phyloP scores from a whole-genome alignment of 352 stramenopile species.

The Phytophthora cactorum region DNA sequence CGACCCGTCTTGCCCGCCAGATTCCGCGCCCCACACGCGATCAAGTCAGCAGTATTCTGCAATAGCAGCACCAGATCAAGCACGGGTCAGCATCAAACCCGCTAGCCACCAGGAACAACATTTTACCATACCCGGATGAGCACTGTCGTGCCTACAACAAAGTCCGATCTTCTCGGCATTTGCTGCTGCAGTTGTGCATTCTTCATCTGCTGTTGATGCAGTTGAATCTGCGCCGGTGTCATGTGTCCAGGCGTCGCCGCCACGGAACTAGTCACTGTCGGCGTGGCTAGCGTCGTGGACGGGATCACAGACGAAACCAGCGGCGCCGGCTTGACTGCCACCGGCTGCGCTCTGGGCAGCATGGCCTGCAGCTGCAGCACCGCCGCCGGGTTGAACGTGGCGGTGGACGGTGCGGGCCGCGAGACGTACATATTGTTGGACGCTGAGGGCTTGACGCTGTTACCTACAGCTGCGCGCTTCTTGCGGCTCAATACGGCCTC shows the following conservation, averaged over 20 bases:
- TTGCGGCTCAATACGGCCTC: slow-evolving; percentile 78
- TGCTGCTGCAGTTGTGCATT: slow-evolving; percentile 35
- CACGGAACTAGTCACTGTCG: slow-evolving; percentile 24
- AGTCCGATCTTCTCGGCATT: slow-evolving; percentile 57
- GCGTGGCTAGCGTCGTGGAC: slow-evolving; percentile 28
- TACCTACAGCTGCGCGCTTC: slow-evolving; percentile 52
- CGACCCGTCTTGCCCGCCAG: slow-evolving; percentile 75
- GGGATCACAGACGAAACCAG: slow-evolving; percentile 31
- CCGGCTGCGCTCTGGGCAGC: slow-evolving; percentile 34
- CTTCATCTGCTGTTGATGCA: slow-evolving; percentile 49
- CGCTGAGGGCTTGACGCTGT: slow-evolving; percentile 32
- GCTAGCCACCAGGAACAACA: background rate
- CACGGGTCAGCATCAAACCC: background rate
- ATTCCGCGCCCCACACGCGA: slow-evolving; percentile 78
- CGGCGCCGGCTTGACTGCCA: slow-evolving; percentile 32
- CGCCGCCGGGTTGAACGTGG: slow-evolving; percentile 38
- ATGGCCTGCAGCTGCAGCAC: slow-evolving; percentile 42
- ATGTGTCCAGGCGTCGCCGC: slow-evolving; percentile 27
- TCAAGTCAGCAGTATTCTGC: slow-evolving; percentile 74
- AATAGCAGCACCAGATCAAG: background rate
- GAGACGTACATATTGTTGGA: slow-evolving; percentile 32
- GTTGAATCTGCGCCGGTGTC: slow-evolving; percentile 36
- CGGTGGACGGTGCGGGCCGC: slow-evolving; percentile 20
- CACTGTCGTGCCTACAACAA: slow-evolving; percentile 67
- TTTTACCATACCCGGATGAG: slow-evolving; percentile 64